Percentiles rank a stretch among this genome's conserved stretches.
Conservation (phyloP, 345 rosid genomes). For the Noccaea caerulescens region DNA sequence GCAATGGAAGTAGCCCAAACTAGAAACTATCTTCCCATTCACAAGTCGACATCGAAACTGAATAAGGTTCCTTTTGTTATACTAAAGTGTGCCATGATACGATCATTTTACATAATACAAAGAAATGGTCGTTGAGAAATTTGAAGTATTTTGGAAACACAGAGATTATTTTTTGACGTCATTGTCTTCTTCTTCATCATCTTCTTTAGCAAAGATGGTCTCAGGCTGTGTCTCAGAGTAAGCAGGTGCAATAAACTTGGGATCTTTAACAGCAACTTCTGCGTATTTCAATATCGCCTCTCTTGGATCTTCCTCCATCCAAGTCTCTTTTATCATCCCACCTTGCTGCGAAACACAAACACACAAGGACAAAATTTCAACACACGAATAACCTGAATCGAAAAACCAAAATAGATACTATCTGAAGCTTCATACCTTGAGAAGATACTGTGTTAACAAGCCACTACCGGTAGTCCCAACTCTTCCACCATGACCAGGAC, state of each 20-base stretch:
- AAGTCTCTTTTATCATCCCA: conserved; percentile 98
- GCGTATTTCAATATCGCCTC: conserved; percentile 95
- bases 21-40: too few relatives aligned
- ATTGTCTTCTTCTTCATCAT: conserved; percentile 75
- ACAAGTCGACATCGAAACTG: too few relatives aligned
- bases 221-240: conserved; percentile 90
- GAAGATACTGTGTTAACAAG: conserved; percentile 91
- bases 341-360: conserved; percentile 77
- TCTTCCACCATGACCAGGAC: conserved; percentile 98
- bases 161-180: conserved; percentile 24
- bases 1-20: too few relatives aligned
- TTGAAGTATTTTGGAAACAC: not conserved
- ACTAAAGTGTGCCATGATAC: not conserved
- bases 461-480: conserved; percentile 87
- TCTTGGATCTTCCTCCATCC: conserved; percentile 99
- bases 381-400: not conserved
- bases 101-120: conserved; percentile 10
- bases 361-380: not conserved
- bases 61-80: not conserved
- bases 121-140: conserved; percentile 12
- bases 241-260: conserved; percentile 96
- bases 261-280: conserved; percentile 88
- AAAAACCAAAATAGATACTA: conserved; percentile 1
- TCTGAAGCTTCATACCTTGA: conserved; percentile 59
- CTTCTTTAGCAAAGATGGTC: conserved; percentile 83